phyloP scores from a whole-genome alignment of 1,139 yeast species.

The Pichia inconspicua region DNA sequence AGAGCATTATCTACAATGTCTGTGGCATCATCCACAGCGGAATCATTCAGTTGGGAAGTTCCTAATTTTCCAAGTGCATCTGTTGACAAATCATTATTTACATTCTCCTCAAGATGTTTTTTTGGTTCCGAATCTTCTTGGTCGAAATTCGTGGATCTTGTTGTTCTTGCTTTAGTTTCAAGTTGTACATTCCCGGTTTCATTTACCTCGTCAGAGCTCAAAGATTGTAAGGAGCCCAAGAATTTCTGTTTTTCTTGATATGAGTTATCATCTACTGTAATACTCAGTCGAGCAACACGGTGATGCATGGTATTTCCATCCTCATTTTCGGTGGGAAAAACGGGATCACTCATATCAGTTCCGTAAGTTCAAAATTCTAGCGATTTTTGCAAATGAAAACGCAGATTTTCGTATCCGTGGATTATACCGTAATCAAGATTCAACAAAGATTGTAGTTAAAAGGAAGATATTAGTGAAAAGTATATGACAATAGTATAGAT shows the following conservation, averaged over 20 bases:
- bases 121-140: constrained; percentile 3
- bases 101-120: constrained; percentile 1
- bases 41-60: neutral
- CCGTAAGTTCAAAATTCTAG: neutral
- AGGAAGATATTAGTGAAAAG: too few relatives aligned
- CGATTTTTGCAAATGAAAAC: too few relatives aligned
- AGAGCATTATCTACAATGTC: constrained; percentile 7
- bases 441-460: too few relatives aligned
- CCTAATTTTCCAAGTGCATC: neutral
- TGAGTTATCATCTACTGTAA: constrained; percentile 20
- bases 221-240: constrained; percentile 3
- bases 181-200: neutral
- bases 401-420: too few relatives aligned
- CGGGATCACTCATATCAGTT: neutral
- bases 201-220: neutral
- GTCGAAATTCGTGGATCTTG: constrained; percentile 1
- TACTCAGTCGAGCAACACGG: constrained; percentile 27
- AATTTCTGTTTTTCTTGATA: constrained; percentile 16
- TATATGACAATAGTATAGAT: too few relatives aligned
- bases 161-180: neutral
- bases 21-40: neutral
- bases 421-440: too few relatives aligned
- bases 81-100: too few relatives aligned
- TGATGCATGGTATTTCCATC: constrained; percentile 20
- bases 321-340: neutral